These are phyloP conservation scores for Lachancea sp. DNA, from an alignment of 805 yeast species.

Conservation along the genomic window DNA sequence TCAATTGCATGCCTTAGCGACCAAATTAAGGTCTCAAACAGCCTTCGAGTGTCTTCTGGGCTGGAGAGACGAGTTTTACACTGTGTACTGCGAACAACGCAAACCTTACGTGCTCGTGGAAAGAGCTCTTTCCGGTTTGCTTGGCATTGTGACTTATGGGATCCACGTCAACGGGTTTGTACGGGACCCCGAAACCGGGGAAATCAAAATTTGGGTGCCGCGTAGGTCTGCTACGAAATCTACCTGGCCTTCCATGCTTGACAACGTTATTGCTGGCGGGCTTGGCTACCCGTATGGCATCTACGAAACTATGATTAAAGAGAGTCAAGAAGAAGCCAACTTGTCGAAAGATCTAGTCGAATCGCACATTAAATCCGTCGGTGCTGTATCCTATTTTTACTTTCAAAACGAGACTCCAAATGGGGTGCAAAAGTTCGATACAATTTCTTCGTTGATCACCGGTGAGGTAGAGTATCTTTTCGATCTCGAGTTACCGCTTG, in stretches of 20 bases:
- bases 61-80: conserved; percentile 85
- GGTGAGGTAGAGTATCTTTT: conserved; percentile 84
- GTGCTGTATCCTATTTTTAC: conserved; percentile 64
- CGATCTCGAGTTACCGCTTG: conserved; percentile 55
- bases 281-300: conserved; percentile 73
- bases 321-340: conserved; percentile 88
- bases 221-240: conserved; percentile 68
- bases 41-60: conserved; percentile 43
- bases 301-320: conserved; percentile 75
- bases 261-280: conserved; percentile 95
- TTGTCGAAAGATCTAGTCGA: conserved; percentile 47
- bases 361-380: conserved; percentile 43
- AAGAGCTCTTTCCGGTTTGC: conserved; percentile 69
- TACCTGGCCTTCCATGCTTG: conserved; percentile 87
- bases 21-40: conserved; percentile 33
- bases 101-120: conserved; percentile 65
- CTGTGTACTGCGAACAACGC: conserved; percentile 49
- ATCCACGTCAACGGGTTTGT: conserved; percentile 80
- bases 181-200: conserved; percentile 39
- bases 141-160: conserved; percentile 89
- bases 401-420: conserved; percentile 22
- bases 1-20: conserved; percentile 43
- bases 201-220: conserved; percentile 73
- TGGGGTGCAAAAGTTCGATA: conserved; percentile 23
- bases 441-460: conserved; percentile 58